These are phyloP conservation scores for Nidula microcarpa DNA, from an alignment of 768 basidiomycete species.

Conservation along the genomic window DNA sequence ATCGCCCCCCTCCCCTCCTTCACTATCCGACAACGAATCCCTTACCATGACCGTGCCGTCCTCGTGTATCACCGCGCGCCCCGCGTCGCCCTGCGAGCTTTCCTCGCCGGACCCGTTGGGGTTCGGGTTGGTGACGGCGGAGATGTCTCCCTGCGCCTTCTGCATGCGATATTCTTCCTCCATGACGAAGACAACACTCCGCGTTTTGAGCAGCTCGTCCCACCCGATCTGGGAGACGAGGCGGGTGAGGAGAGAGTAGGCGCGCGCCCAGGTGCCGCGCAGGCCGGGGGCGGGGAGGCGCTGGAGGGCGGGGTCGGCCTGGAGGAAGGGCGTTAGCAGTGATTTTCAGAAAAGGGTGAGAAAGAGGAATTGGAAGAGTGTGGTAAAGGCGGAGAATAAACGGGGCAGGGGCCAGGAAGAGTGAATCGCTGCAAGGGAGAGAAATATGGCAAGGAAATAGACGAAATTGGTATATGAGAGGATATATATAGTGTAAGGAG, in stretches of 20 bases:
- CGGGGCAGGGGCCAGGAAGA: too few species aligned
- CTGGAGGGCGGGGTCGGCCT: slow-evolving; percentile 85
- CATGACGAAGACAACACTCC: slow-evolving; percentile 97
- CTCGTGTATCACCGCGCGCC: slow-evolving; percentile 53
- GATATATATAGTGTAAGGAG: too few species aligned
- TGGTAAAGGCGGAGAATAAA: too few species aligned
- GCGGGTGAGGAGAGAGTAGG: slow-evolving; percentile 85
- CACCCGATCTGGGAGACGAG: slow-evolving; percentile 95
- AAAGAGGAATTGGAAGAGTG: too few species aligned
- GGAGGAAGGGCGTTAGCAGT: too few species aligned
- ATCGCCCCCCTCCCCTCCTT: slow-evolving; percentile 34
- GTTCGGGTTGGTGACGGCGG: slow-evolving; percentile 21
- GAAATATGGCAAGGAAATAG: too few species aligned
- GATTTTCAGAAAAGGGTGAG: too few species aligned
- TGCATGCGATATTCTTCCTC: slow-evolving; percentile 99
- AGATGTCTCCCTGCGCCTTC: slow-evolving; percentile 77
- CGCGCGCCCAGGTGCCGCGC: slow-evolving; percentile 93
- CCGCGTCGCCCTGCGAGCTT: slow-evolving; percentile 25
- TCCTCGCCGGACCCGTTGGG: slow-evolving; percentile 15
- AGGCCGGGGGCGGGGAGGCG: slow-evolving; percentile 95
- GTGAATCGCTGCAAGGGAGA: too few species aligned
- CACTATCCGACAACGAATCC: slow-evolving; percentile 25
- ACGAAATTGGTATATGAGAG: too few species aligned
- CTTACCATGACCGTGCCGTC: slow-evolving; percentile 48
- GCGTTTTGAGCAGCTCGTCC: slow-evolving; percentile 95